These are phyloP conservation scores for Didymosphaeria variabile DNA, from an alignment of 2,329 filamentous ascomycete genomes.

Conservation along the genomic window DNA sequence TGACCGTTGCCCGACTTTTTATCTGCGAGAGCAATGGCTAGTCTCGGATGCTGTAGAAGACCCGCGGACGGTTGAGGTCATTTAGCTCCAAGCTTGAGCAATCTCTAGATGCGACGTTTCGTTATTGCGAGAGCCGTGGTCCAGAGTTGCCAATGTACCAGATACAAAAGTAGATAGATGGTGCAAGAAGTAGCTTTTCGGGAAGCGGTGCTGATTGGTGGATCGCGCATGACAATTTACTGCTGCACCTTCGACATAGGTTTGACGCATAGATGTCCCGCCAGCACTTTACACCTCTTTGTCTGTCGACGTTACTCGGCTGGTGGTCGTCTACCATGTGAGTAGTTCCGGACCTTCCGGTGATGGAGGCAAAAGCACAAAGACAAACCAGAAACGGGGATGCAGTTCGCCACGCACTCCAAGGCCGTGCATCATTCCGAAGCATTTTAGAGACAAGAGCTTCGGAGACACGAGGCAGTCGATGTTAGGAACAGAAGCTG, in stretches of 20 bases:
- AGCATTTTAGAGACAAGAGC: slow-evolving; percentile 9
- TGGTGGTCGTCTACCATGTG: slow-evolving; percentile 4
- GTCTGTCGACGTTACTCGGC: slow-evolving; percentile 3
- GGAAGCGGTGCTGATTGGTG: slow-evolving; percentile 23
- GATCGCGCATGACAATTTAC: slow-evolving; percentile 23
- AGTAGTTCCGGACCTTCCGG: slow-evolving; percentile 2
- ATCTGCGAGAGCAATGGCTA: neutral
- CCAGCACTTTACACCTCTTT: slow-evolving; percentile 5
- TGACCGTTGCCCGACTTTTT: neutral
- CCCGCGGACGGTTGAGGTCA: neutral
- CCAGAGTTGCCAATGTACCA: neutral
- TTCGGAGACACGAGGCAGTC: slow-evolving; percentile 7
- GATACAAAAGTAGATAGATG: slow-evolving; percentile 17
- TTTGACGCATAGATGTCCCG: slow-evolving; percentile 23
- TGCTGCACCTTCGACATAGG: slow-evolving; percentile 24
- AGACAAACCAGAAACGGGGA: slow-evolving; percentile 12
- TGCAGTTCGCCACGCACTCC: slow-evolving; percentile 15
- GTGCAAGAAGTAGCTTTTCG: slow-evolving; percentile 18
- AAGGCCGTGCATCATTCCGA: slow-evolving; percentile 13
- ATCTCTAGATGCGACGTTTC: neutral
- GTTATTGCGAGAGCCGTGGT: neutral
- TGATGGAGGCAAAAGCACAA: slow-evolving; percentile 9
- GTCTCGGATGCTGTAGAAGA: neutral
- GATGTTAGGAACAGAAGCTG: neutral
- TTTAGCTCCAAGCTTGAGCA: neutral